A percentile compares a stretch with the other conserved stretches of the same genome.
Evolutionary conservation across 2,329 filamentous ascomycete genomes (phyloP).

Genomic region (Dothistroma septosporum): DNA sequence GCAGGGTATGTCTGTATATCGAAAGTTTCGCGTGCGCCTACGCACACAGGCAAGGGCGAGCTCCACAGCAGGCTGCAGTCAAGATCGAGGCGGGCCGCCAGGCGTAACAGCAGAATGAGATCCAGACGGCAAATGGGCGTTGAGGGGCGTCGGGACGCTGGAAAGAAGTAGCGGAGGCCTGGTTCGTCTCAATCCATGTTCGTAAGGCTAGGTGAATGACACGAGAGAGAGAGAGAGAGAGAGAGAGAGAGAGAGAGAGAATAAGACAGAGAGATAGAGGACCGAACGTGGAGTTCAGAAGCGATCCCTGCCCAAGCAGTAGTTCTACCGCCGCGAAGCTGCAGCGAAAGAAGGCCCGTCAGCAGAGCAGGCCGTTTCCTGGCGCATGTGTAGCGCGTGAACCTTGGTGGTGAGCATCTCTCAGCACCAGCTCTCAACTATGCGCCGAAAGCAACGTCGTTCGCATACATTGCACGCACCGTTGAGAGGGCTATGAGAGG

Average conservation of each 20-base stretch:
- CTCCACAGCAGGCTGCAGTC: neutral
- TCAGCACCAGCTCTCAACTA: too few relatives aligned
- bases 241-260: too few relatives aligned
- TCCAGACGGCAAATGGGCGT: constrained; percentile 7
- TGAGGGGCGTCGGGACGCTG: neutral
- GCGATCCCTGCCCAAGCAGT: neutral
- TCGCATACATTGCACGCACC: constrained; percentile 2
- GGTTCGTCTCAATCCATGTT: neutral
- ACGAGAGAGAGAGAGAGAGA: too few relatives aligned
- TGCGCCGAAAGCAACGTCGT: neutral
- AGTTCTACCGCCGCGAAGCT: constrained; percentile 2
- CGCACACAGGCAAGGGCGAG: constrained; percentile 2
- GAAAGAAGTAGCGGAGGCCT: neutral
- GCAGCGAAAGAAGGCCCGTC: constrained; percentile 5
- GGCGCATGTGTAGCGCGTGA: neutral
- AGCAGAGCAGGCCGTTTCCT: neutral
- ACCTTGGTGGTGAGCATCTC: too few relatives aligned
- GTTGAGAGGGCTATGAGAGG: too few relatives aligned
- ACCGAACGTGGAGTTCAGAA: neutral
- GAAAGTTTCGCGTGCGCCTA: neutral
- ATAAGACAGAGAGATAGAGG: neutral
- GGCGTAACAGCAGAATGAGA: constrained; percentile 3
- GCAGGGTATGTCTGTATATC: neutral
- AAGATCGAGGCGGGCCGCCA: neutral
- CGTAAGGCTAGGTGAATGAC: constrained; percentile 4